phyloP scores from a whole-genome alignment of 2,329 filamentous ascomycete genomes.

The Pochonia chlamydosporia region DNA sequence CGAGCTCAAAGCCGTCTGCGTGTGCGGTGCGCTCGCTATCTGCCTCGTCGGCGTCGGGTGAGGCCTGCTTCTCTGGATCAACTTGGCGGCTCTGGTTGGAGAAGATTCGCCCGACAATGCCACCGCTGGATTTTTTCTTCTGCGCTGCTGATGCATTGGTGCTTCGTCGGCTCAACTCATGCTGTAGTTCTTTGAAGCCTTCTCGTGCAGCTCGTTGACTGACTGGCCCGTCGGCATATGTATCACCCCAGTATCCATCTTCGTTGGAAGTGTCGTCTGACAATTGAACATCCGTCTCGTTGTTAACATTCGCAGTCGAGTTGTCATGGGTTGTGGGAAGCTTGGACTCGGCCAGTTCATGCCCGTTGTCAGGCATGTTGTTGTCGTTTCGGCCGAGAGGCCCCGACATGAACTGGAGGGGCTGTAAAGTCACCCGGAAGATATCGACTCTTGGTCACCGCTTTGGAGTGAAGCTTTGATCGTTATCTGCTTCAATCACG shows the following conservation, averaged over 20 bases:
- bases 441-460: too few relatives aligned
- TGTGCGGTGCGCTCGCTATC: constrained; percentile 3
- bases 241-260: constrained; percentile 21
- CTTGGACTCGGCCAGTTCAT: neutral
- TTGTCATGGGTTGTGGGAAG: neutral
- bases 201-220: constrained; percentile 11
- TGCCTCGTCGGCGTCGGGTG: neutral
- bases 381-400: neutral
- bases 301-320: neutral
- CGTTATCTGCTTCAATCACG: too few relatives aligned
- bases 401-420: too few relatives aligned
- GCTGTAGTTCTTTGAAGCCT: constrained; percentile 17
- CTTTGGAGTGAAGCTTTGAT: too few relatives aligned
- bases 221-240: constrained; percentile 14
- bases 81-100: neutral
- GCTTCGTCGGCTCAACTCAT: constrained; percentile 16
- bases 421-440: too few relatives aligned
- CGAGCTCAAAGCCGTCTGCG: constrained; percentile 61
- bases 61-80: constrained; percentile 6
- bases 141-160: constrained; percentile 6
- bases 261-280: constrained; percentile 7
- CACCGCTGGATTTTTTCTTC: neutral
- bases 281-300: neutral
- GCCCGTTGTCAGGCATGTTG: neutral
- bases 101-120: constrained; percentile 3